Evolutionary conservation across 2,329 filamentous ascomycete species (phyloP).

Genomic region (Monilinia aucupariae): DNA sequence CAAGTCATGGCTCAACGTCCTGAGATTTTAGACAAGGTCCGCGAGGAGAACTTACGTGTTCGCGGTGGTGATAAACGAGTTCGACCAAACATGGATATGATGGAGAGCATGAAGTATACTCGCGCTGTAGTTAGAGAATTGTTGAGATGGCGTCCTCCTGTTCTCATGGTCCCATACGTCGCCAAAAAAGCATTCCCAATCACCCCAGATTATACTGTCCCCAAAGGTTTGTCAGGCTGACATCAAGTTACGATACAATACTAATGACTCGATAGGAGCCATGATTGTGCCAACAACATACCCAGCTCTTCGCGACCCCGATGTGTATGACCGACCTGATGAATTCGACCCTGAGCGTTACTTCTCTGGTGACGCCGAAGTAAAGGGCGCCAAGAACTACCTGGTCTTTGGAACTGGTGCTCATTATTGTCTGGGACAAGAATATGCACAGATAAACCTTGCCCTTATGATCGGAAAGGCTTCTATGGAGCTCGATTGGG

Average conservation of each 20-base stretch:
- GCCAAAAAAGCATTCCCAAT: conserved; percentile 95
- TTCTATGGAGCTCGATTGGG: conserved; percentile 80
- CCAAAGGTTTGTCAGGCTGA: conserved; percentile 59
- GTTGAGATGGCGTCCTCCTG: conserved; percentile 88
- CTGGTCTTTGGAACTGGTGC: conserved; percentile 93
- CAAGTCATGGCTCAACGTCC: conserved; percentile 90
- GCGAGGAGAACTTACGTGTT: conserved; percentile 78
- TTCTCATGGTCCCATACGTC: conserved; percentile 93
- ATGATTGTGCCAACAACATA: conserved; percentile 95
- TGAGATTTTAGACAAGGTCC: conserved; percentile 83
- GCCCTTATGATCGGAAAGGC: conserved; percentile 89
- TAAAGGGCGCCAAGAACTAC: conserved; percentile 84
- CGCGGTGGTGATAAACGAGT: conserved; percentile 70
- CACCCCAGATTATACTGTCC: conserved; percentile 79
- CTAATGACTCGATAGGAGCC: conserved; percentile 48
- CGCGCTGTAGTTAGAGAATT: conserved; percentile 87
- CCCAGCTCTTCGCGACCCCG: conserved; percentile 83
- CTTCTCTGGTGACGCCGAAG: conserved; percentile 78
- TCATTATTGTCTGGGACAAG: conserved; percentile 94
- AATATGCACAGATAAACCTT: conserved; percentile 83
- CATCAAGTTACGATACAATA: conserved; percentile 11
- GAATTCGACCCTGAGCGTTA: conserved; percentile 86
- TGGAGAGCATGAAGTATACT: conserved; percentile 86
- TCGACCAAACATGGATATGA: conserved; percentile 71
- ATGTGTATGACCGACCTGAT: conserved; percentile 87